Base-by-base conservation (phyloP, 2,329 filamentous ascomycete genomes). In the Xylariales sp. region DNA sequence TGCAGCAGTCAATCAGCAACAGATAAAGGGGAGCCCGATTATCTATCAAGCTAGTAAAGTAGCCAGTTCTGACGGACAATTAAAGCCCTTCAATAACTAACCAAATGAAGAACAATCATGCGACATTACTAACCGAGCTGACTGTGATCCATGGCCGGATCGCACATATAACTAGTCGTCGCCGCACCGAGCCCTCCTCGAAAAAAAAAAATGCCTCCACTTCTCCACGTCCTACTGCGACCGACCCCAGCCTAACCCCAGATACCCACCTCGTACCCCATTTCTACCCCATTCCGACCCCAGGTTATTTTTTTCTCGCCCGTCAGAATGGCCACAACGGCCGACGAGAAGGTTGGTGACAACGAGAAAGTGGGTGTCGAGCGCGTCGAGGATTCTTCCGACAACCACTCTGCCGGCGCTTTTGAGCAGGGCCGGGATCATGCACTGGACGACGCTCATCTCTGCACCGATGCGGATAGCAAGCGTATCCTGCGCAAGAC, bases 321-420 rank as follows among this genome's bases (percentile, higher is more conserved):
- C 24, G 24, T 13, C 28, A 29, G 28, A 11, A 29, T 29, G 28
- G 28, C 7, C 28, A 14, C 28, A 14, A 29, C n/a, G n/a, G n/a
- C n/a, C n/a, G n/a, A n/a, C n/a, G n/a, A n/a, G n/a, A n/a, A n/a
- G n/a, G n/a, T n/a, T n/a, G n/a, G n/a, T n/a, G n/a, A 8, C 13
- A 23, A 25, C 33, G 20, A 27, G 12, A 35, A 35, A 17, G 33
- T 13, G 8, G 33, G 33, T 11, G 33, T 35, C 20, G 20, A 35
- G 10, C 21, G 33, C 12, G 21, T 35, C 20, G 33, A 29, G 17
- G 28, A 29, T 16, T 11, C 28, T 14, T 29, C 28, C 4, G 28
- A 29, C 8, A n/a, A n/a, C n/a, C n/a, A n/a, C n/a, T 16, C 17
- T 14, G 28, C 28, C n/a, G 28, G 8, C 28, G 28, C 28, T 14